Evolutionary conservation across 2,329 filamentous ascomycete genomes (phyloP).

Genomic region (Pseudogymnoascus destructans): DNA sequence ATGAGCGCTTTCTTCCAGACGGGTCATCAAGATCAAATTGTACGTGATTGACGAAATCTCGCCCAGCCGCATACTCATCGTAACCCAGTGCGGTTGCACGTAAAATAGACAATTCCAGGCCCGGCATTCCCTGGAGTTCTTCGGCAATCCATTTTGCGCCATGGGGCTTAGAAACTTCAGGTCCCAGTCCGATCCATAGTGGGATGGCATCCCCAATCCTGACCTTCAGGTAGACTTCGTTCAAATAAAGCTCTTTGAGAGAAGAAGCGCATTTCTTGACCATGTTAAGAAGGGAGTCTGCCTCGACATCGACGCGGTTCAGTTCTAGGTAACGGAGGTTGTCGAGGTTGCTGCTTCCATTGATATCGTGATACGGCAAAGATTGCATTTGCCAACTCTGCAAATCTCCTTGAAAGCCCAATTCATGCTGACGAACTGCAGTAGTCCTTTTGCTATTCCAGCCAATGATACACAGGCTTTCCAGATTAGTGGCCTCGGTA

Average conservation of each 20-base stretch:
- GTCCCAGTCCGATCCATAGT: constrained; percentile 23
- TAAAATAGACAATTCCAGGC: constrained; percentile 21
- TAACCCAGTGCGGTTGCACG: constrained; percentile 25
- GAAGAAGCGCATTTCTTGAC: constrained; percentile 20
- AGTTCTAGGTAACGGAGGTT: constrained; percentile 23
- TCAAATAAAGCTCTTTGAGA: constrained; percentile 25
- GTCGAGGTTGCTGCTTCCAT: constrained; percentile 12
- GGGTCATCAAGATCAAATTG: constrained; percentile 23
- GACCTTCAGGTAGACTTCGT: constrained; percentile 25
- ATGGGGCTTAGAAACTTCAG: constrained; percentile 12
- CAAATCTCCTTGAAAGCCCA: constrained; percentile 12
- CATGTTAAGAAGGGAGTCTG: constrained; percentile 18
- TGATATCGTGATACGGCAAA: constrained; percentile 18
- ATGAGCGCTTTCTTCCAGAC: constrained; percentile 16
- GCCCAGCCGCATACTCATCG: constrained; percentile 21
- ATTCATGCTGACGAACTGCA: constrained; percentile 15
- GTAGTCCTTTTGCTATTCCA: constrained; percentile 22
- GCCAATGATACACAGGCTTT: constrained; percentile 37
- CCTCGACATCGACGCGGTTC: constrained; percentile 24
- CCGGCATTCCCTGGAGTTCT: constrained; percentile 19
- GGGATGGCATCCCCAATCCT: constrained; percentile 13
- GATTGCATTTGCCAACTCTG: constrained; percentile 23
- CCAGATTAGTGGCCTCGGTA: constrained; percentile 31
- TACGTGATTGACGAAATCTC: constrained; percentile 4
- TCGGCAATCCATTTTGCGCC: constrained; percentile 22